Base-by-base conservation (phyloP, 1,284 basidiomycete species). In the Naganishia liquefaciens region DNA sequence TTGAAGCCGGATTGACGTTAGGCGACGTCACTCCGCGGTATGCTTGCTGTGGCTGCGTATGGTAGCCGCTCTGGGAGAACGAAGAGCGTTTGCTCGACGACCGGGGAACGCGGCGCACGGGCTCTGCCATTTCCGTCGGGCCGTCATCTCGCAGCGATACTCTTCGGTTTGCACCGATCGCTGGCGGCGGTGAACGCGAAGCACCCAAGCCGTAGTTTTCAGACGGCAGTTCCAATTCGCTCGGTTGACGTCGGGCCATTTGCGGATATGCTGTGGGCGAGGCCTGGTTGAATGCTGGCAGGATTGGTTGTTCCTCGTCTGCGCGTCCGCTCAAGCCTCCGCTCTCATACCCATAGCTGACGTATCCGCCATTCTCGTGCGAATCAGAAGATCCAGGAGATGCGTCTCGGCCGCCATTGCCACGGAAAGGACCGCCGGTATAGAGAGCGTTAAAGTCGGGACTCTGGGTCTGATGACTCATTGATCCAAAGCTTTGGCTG, bases 371-470 rank as follows among this genome's bases (percentile, higher is more conserved):
- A 21, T 60, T 60, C 47, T 68, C 67, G 15, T 72, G 74, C 21
- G 76, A 76, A 55, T 78, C 76, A 47, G 74, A 71, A 13, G 77
- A 77, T 7, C 70, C 70, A 23, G 75, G 70, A 0, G 76, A 76
- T 7, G 70, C 68, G 39, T 75, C 73, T 27, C 75, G 67, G 28
- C 80, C 62, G n/a, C 64, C 60, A 23, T 52, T 62, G 84, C 54
- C 52, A 19, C 68, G 65, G 65, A 70, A 60, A 47, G 69, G 50
- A 33, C 46, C 68, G 23, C 50, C 54, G 62, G 58, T 65, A 64
- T 62, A 73, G 54, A 57, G 72, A 81, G 21, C 85, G 83, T 3
- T 87, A 84, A 3, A 82, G 77, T 9, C 86, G 84, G 49, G 81
- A 83, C 70, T 81, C 82, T 63, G 80, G 76, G 23, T 78, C 70